Base-by-base conservation (phyloP, 345 rosid genomes). In the Eucalyptus cloeziana region DNA sequence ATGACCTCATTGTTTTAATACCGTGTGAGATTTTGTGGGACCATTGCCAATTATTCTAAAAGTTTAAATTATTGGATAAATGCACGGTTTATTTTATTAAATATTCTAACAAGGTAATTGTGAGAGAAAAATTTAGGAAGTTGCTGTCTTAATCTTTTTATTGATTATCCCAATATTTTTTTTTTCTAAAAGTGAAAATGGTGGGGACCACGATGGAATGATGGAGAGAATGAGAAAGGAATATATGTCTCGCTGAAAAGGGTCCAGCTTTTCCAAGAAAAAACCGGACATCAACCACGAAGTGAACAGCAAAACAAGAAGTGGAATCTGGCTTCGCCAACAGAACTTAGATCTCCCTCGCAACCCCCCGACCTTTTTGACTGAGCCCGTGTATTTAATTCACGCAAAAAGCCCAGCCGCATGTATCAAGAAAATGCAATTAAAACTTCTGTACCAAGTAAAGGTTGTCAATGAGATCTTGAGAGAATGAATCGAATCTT, bases 61-160 rank as follows among this genome's bases (percentile, higher is more conserved):
- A 8, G 0, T 0, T 52, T 52, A 52, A 52, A 52, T 0, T 52
- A 52, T 52, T 52, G 8, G 58, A 52, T 0, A 2, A 52, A 52
- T 7, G 25, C 10, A 52, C 0, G 10, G 25, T 3, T 52, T 52
- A 52, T 21, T 52, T 52, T 52, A 21, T 8, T 52, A 52, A 52
- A 52, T 52, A 52, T 52, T 52, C 25, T 52, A 52, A 21, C 5
- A 1, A 56, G 3, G 62, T 10, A 2, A 22, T 56, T 56, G 13
- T 56, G 1, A 56, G 62, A 56, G 30, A 56, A 56, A 56, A 9
- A 13, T 56, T 56, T 56, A 56, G 62, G 62, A 56, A 22, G 62
- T 24, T 56, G 30, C 3, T 24, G 30, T 56, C 6, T 56, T 10
- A 13, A 62, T 5, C 1, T 64, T 60, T 64, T 64, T 64, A 64